A percentile compares a stretch with the other conserved stretches of the same genome.
Conservation (phyloP, 2,329 filamentous ascomycete species). For the Pyricularia sp. region DNA sequence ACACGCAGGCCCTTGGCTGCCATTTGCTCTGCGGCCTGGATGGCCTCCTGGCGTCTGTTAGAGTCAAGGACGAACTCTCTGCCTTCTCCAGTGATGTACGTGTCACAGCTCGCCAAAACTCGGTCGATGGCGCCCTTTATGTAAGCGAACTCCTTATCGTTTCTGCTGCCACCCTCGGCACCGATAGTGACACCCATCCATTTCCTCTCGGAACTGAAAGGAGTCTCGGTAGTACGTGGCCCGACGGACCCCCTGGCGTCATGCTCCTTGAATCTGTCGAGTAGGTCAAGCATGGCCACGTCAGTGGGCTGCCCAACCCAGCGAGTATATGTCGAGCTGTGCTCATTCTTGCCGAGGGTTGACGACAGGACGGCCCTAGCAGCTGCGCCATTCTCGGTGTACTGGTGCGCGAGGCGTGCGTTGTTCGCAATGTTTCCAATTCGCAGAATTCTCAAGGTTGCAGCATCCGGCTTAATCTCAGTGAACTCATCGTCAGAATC, state of each 20-base stretch:
- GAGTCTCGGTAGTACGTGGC: constrained; percentile 73
- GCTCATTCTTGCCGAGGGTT: constrained; percentile 58
- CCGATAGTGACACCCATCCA: constrained; percentile 97
- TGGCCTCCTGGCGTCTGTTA: constrained; percentile 60
- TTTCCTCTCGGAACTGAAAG: constrained; percentile 94
- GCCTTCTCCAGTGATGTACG: constrained; percentile 78
- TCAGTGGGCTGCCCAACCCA: constrained; percentile 98
- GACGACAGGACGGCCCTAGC: constrained; percentile 79
- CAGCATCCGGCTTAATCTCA: constrained; percentile 56
- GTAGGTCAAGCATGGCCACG: constrained; percentile 88
- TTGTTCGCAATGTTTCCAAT: constrained; percentile 98
- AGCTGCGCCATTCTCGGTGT: constrained; percentile 60
- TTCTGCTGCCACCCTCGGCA: constrained; percentile 37
- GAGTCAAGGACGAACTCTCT: constrained; percentile 80
- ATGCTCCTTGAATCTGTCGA: constrained; percentile 85
- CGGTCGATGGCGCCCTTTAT: constrained; percentile 92
- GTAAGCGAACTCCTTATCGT: constrained; percentile 74
- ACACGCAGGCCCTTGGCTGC: constrained; percentile 84
- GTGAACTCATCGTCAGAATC: constrained; percentile 43
- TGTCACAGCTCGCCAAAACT: constrained; percentile 79
- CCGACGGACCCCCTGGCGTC: constrained; percentile 83
- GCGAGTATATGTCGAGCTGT: constrained; percentile 57
- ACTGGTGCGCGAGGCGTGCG: constrained; percentile 65
- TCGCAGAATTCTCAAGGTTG: constrained; percentile 71
- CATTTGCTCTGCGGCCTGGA: constrained; percentile 76